phyloP scores from a whole-genome alignment of 2,329 filamentous ascomycete genomes.

The Monilinia aucupariae region DNA sequence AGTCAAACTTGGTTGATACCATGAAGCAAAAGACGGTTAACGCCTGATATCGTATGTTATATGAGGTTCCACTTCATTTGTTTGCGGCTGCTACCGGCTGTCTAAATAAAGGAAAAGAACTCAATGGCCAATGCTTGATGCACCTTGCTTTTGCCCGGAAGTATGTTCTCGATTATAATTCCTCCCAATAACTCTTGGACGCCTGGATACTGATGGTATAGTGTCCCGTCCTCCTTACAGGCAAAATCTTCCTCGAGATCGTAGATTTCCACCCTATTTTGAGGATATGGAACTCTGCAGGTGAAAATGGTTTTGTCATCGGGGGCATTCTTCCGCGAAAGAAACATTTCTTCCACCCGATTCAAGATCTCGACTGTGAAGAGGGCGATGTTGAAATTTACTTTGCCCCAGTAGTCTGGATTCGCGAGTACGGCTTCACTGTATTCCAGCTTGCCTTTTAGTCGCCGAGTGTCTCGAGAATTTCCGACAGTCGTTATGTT shows the following conservation, averaged over 20 bases:
- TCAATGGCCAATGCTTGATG: neutral
- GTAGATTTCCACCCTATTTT: neutral
- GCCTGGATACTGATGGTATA: neutral
- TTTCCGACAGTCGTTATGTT: neutral
- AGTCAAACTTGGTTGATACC: no score
- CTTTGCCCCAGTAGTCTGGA: neutral
- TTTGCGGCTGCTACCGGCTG: neutral
- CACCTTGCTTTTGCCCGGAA: neutral
- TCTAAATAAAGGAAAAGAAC: neutral
- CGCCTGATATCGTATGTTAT: neutral
- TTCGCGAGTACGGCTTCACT: neutral
- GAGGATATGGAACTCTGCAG: neutral
- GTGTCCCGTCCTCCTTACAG: neutral
- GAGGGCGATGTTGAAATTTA: neutral
- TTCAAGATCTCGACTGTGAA: neutral
- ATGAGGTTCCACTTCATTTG: neutral
- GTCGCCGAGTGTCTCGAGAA: neutral
- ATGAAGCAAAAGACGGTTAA: no score
- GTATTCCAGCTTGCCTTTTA: neutral
- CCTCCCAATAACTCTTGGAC: neutral
- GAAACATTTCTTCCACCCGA: neutral
- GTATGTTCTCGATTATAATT: neutral
- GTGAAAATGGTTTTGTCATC: neutral
- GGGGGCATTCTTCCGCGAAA: neutral
- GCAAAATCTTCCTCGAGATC: neutral